phyloP scores from a whole-genome alignment of 2,329 filamentous ascomycete species.

The Epichloe uncinata region DNA sequence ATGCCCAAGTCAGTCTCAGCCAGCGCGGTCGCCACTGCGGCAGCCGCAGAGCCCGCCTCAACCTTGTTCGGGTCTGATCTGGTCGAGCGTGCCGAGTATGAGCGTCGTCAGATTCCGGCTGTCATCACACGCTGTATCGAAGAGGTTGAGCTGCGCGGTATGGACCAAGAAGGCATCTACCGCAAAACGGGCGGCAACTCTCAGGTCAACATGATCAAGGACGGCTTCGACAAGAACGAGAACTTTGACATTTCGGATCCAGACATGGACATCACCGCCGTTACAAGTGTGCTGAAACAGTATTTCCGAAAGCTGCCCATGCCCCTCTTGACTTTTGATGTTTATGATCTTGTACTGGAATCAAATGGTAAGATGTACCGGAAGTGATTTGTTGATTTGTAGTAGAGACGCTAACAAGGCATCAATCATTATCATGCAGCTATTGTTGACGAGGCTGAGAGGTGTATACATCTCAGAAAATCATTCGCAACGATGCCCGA shows the following conservation, averaged over 20 bases:
- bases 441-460: conserved; percentile 51
- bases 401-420: neutral
- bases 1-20: conserved; percentile 38
- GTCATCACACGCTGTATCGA: conserved; percentile 91
- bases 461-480: conserved; percentile 56
- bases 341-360: conserved; percentile 82
- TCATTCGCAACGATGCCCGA: conserved; percentile 69
- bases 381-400: neutral
- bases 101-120: conserved; percentile 77
- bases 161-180: conserved; percentile 97
- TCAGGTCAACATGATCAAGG: conserved; percentile 79
- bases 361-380: conserved; percentile 47
- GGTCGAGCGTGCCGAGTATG: conserved; percentile 70
- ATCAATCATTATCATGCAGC: conserved; percentile 25
- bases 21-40: conserved; percentile 24
- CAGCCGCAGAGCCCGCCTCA: conserved; percentile 39
- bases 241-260: conserved; percentile 91
- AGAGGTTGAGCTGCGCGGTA: conserved; percentile 88
- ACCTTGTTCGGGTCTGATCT: conserved; percentile 83
- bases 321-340: conserved; percentile 80
- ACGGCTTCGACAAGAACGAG: conserved; percentile 76
- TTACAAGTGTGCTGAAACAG: conserved; percentile 91
- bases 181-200: conserved; percentile 90
- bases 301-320: conserved; percentile 90
- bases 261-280: conserved; percentile 86